Evolutionary conservation across 257 asterid genomes (phyloP), one percentile per base, ranked within the genome.

Genomic region (Ligustrum vulgare): DNA sequence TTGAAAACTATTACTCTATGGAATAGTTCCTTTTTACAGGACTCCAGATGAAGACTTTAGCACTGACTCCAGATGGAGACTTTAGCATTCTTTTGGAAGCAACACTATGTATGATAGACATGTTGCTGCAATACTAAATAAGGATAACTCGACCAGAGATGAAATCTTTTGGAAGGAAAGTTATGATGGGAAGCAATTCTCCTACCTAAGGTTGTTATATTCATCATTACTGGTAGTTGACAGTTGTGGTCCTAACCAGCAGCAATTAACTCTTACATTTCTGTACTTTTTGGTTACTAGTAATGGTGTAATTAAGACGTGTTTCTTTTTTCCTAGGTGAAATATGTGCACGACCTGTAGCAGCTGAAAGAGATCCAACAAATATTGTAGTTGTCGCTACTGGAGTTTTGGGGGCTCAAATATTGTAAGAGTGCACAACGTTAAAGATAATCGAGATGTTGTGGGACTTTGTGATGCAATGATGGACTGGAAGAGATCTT

Each of bases 1-100:
- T 45, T 34, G 34, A 45, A 36, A 36, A 56, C 25, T 65, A 54
- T 12, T 64, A 75, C 75, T 16, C n/a, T 78, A 60, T 73, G 43
- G 33, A 75, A 34, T 23, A 4, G 37, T 78, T 62, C 22, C 32
- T 67, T 71, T 71, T 77, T 77, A 76, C 84, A 94, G 98, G 99
- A 94, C 99, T 68, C 94, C 95, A 18, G 1, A 28, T 28, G 31
- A 28, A 28, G 31, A 28, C 31, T 92, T 94, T 74, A 83, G 91
- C 77, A 93, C n/a, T n/a, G n/a, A n/a, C n/a, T n/a, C n/a, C n/a
- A n/a, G 98, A 94, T 84, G 99, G 92, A 86, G 98, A 94, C 79
- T 92, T 94, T 74, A 83, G 91, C 77, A 93, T 92, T 79, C 94
- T 94, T 79, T 82, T 94, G 73, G 99, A 92, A 85, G 99, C 98